Conservation (phyloP, 2,329 filamentous ascomycete species). For the Beauveria asiatica region DNA sequence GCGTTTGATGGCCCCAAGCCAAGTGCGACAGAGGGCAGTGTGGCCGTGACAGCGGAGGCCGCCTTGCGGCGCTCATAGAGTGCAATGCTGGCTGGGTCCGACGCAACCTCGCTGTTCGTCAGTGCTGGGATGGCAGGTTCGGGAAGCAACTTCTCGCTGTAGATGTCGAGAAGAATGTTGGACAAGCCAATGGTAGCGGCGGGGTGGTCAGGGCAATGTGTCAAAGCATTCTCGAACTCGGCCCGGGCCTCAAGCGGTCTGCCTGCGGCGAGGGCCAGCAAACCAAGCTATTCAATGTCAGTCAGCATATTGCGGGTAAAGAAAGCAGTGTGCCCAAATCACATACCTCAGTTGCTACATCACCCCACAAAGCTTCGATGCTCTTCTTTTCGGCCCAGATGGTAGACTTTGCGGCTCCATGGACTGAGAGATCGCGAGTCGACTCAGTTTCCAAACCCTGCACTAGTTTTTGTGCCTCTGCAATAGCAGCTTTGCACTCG, state of each 20-base stretch:
- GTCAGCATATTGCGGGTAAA: conserved; percentile 3
- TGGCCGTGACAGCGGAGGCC: conserved; percentile 9
- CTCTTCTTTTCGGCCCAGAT: conserved; percentile 77
- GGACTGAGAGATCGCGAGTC: conserved; percentile 51
- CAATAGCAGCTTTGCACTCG: conserved; percentile 69
- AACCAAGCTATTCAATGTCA: conserved; percentile 46
- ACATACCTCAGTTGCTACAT: conserved; percentile 73
- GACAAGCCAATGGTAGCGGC: conserved; percentile 74
- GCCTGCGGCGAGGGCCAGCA: conserved; percentile 54
- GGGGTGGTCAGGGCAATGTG: conserved; percentile 71
- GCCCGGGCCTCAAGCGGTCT: conserved; percentile 61
- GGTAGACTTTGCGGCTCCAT: conserved; percentile 51
- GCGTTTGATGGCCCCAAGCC: conserved; percentile 30
- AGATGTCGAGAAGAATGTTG: conserved; percentile 79
- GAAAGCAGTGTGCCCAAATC: not conserved
- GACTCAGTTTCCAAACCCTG: conserved; percentile 61
- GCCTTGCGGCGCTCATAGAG: conserved; percentile 10
- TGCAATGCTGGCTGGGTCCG: conserved; percentile 13
- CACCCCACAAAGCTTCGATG: conserved; percentile 75
- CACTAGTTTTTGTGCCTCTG: conserved; percentile 73
- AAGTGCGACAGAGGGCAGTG: conserved; percentile 36
- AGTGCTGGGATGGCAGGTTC: conserved; percentile 43
- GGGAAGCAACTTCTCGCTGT: conserved; percentile 58
- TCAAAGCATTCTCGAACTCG: conserved; percentile 75
- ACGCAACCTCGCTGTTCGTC: conserved; percentile 13